Evolutionary conservation across 768 basidiomycete genomes (phyloP).

Genomic region (Lactifluus echinatus): DNA sequence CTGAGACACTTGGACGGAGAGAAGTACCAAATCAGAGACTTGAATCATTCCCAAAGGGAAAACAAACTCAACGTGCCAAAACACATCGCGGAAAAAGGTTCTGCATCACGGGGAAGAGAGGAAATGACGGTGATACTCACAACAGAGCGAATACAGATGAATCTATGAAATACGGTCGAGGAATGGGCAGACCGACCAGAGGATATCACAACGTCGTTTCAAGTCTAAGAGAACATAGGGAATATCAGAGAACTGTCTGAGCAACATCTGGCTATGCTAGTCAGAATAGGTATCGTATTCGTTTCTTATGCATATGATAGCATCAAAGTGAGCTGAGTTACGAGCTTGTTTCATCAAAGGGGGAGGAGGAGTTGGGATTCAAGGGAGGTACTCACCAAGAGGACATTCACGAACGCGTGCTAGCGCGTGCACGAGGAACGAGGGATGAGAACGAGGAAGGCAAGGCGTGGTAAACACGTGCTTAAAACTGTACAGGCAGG

Average conservation of each 20-base stretch:
- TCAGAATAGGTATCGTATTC: slow-evolving; percentile 39
- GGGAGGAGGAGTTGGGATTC: not conserved
- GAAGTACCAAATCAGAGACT: slow-evolving; percentile 52
- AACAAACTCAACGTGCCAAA: slow-evolving; percentile 42
- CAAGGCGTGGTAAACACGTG: slow-evolving; percentile 5
- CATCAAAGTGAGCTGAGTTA: slow-evolving; percentile 64
- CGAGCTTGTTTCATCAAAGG: slow-evolving; percentile 26
- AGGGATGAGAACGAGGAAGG: not conserved
- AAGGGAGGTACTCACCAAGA: slow-evolving; percentile 1
- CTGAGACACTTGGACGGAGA: not conserved
- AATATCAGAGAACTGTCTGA: not conserved
- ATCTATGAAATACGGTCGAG: not conserved
- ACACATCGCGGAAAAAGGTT: slow-evolving; percentile 47
- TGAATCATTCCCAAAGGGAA: slow-evolving; percentile 72
- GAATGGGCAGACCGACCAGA: not conserved
- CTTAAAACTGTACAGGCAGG: slow-evolving; percentile 16
- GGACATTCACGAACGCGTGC: not conserved
- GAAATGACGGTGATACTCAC: slow-evolving; percentile 27
- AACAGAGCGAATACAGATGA: not conserved
- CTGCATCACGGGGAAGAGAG: slow-evolving; percentile 34
- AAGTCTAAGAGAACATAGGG: not conserved
- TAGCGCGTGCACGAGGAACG: not conserved
- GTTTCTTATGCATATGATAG: slow-evolving; percentile 43
- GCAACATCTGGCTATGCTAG: not conserved
- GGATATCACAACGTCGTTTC: not conserved